Conservation (phyloP, 768 basidiomycete genomes). For the Mycena vitilis region DNA sequence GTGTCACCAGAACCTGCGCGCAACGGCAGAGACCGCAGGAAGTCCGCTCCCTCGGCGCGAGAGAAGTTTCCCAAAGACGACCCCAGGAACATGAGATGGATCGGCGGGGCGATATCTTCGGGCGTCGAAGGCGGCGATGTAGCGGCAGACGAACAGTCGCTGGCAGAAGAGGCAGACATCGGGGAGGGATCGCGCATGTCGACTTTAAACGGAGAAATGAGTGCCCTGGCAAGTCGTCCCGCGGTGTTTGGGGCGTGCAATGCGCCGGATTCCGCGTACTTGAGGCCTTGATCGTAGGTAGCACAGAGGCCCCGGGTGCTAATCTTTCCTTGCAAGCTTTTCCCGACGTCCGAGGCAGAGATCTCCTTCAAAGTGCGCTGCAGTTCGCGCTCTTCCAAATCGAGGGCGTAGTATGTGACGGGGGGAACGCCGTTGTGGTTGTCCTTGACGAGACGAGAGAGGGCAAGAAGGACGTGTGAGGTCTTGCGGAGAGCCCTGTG, state of each 20-base stretch:
- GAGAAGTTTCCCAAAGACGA: slow-evolving; percentile 93
- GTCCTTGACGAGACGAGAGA: slow-evolving; percentile 65
- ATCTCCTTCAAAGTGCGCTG: slow-evolving; percentile 82
- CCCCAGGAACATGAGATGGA: slow-evolving; percentile 92
- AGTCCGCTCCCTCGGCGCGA: slow-evolving; percentile 73
- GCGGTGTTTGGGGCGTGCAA: slow-evolving; percentile 47
- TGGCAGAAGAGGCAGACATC: slow-evolving; percentile 47
- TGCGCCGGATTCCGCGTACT: slow-evolving; percentile 78
- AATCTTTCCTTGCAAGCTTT: slow-evolving; percentile 75
- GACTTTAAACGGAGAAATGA: slow-evolving; percentile 29
- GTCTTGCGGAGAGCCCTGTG: slow-evolving; percentile 88
- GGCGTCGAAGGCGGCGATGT: slow-evolving; percentile 59
- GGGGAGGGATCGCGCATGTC: slow-evolving; percentile 51
- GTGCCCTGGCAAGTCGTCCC: slow-evolving; percentile 26
- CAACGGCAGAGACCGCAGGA: slow-evolving; percentile 84
- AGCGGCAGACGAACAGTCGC: slow-evolving; percentile 38
- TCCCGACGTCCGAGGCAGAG: slow-evolving; percentile 69
- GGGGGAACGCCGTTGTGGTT: slow-evolving; percentile 51
- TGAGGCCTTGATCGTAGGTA: slow-evolving; percentile 90
- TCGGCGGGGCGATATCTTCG: slow-evolving; percentile 58
- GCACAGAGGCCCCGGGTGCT: slow-evolving; percentile 88
- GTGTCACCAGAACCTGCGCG: slow-evolving; percentile 83
- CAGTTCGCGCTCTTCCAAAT: slow-evolving; percentile 90
- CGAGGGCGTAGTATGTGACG: slow-evolving; percentile 91
- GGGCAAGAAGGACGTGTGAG: slow-evolving; percentile 79